phyloP scores from a whole-genome alignment of 139 green algal species.

The Chlamydomonas eustigma region DNA sequence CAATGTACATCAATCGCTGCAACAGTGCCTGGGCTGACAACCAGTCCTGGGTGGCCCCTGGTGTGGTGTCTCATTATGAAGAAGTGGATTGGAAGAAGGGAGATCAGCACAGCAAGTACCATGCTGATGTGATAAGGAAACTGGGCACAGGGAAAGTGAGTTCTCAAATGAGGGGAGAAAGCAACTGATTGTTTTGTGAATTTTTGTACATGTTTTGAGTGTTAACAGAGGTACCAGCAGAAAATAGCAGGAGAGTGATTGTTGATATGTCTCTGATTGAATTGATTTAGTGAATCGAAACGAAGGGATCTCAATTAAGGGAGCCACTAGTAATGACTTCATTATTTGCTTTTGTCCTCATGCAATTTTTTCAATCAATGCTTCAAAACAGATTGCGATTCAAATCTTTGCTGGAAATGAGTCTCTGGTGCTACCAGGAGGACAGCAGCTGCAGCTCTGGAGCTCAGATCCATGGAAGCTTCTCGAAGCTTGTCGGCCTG shows the following conservation, averaged over 20 bases:
- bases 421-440: background rate
- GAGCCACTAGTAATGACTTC: too few species aligned
- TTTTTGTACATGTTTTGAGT: too few species aligned
- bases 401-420: constrained; percentile 5
- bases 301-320: too few species aligned
- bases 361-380: too few species aligned
- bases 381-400: constrained; percentile 6
- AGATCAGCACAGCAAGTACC: background rate
- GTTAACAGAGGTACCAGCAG: too few species aligned
- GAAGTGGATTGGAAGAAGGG: background rate
- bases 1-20: constrained; percentile 24
- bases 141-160: background rate
- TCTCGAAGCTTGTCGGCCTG: constrained; percentile 2
- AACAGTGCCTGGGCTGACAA: constrained; percentile 28
- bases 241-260: too few species aligned
- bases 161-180: background rate
- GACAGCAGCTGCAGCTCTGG: background rate
- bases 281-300: too few species aligned
- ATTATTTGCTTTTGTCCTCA: too few species aligned
- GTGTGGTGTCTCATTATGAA: background rate
- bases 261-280: too few species aligned
- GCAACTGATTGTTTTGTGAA: too few species aligned
- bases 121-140: background rate
- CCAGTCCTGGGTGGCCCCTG: constrained; percentile 9
- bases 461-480: constrained; percentile 3